Evolutionary conservation across 1,284 basidiomycete species (phyloP).

Genomic region (Sphaerobolus stellatus): DNA sequence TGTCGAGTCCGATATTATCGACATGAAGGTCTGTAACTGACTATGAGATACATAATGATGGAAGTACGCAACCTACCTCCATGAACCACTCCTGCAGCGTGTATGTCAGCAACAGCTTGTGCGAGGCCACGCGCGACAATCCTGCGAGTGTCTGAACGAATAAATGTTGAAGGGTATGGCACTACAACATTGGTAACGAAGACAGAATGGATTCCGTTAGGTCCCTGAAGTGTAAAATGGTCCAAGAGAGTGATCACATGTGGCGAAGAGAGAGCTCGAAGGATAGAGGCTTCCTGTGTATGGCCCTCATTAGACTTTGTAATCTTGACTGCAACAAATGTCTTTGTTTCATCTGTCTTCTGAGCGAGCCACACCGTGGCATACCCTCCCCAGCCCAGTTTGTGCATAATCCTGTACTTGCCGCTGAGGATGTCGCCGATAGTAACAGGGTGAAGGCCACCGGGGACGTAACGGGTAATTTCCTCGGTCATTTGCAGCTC

Average conservation of each 20-base stretch:
- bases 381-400: background rate
- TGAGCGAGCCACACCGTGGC: background rate
- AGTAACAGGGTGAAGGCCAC: background rate
- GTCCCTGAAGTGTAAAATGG: too few relatives aligned
- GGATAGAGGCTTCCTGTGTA: too few relatives aligned
- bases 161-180: too few relatives aligned
- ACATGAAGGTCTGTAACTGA: slow-evolving; percentile 13
- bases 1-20: slow-evolving; percentile 14
- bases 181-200: too few relatives aligned
- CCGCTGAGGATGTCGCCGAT: background rate
- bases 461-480: background rate
- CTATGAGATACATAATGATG: background rate
- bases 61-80: slow-evolving; percentile 12
- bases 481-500: background rate
- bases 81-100: slow-evolving; percentile 13
- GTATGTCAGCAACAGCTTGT: slow-evolving; percentile 13
- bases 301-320: background rate
- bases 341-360: background rate
- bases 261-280: too few relatives aligned
- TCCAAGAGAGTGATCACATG: too few relatives aligned
- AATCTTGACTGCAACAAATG: background rate
- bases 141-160: too few relatives aligned
- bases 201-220: too few relatives aligned
- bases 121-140: slow-evolving; percentile 15
- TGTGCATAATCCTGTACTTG: background rate